These are phyloP conservation scores for Porpolomopsis calyptriformis DNA, from an alignment of 768 basidiomycete genomes.

Conservation along the genomic window DNA sequence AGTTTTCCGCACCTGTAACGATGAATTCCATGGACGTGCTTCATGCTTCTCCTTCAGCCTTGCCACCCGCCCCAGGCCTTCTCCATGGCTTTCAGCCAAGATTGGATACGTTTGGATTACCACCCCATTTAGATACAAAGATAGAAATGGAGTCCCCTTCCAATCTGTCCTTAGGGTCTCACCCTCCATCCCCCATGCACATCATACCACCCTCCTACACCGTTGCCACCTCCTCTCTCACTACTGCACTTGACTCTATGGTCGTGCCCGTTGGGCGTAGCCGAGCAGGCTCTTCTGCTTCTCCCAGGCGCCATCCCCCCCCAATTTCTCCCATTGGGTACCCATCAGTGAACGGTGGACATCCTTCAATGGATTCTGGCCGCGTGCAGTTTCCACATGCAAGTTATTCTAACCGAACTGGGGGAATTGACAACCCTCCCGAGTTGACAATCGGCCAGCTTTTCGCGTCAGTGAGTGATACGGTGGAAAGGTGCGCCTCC, in stretches of 20 bases:
- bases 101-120: slow-evolving; percentile 24
- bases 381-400: slow-evolving; percentile 13
- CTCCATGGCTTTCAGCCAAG: slow-evolving; percentile 30
- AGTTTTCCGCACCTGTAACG: slow-evolving; percentile 25
- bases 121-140: slow-evolving; percentile 23
- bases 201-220: slow-evolving; percentile 29
- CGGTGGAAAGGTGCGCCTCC: too few species aligned
- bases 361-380: slow-evolving; percentile 15
- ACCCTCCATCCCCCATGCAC: slow-evolving; percentile 27
- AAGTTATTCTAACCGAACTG: slow-evolving; percentile 14
- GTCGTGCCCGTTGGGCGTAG: slow-evolving; percentile 24
- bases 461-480: too few species aligned
- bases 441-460: slow-evolving; percentile 22
- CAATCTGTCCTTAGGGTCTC: slow-evolving; percentile 19
- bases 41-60: slow-evolving; percentile 15
- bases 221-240: slow-evolving; percentile 33
- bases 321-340: not conserved
- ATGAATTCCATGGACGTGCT: slow-evolving; percentile 30
- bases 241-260: slow-evolving; percentile 33
- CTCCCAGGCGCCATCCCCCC: slow-evolving; percentile 12
- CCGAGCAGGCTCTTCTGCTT: slow-evolving; percentile 29
- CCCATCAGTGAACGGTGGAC: not conserved
- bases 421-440: slow-evolving; percentile 12
- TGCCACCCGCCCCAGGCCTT: slow-evolving; percentile 26
- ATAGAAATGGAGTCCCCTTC: slow-evolving; percentile 30